Base-by-base conservation (phyloP, 371 early-diverging fungal species). In the Mucor velutinosus region DNA sequence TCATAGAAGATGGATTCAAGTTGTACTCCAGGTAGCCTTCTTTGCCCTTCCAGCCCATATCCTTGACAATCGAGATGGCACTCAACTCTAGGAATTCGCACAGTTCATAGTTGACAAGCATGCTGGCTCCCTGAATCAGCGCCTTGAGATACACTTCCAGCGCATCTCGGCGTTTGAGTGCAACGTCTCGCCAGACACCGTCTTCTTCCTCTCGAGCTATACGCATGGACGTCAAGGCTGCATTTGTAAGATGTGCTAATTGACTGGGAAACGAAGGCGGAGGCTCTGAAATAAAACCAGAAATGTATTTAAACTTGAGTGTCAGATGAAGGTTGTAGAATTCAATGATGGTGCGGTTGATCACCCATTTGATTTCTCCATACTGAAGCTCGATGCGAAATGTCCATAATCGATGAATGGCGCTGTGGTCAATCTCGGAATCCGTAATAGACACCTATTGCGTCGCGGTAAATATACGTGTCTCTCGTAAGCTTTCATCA, bases 11-110 rank as follows among this genome's bases (percentile, higher is more conserved):
- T n/a, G 64, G 73, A 53, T 65, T 76, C 56, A 72, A 62, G 35
- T 75, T 83, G 64, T 82, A 78, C 12, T 90, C 88, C 58, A 94
- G 69, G 60, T 88, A 88, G 2, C 91, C 92, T 73, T 94, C 95
- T 64, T 92, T 93, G 29, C 93, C 93, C 70, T 94, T 94, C 93
- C 93, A 93, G 0, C 94, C 92, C 82, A 91, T 88, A 62, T 90
- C 90, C 60, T 83, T 86, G 33, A 80, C 79, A 57, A 94, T 81
- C 7, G 93, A 92, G 37, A 89, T 75, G 1, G 86, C 86, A 65
- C 92, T 88, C 57, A 94, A 71, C 66, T 93, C 93, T 39, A 94
- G 66, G 70, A 94, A 94, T 59, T 90, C 92, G 72, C 88, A 90
- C 15, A 94, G 73, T 33, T 93, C 93, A 64, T 83, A 85, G 4